phyloP scores from a whole-genome alignment of 805 yeast genomes.

The Hanseniaspora occidentalis region DNA sequence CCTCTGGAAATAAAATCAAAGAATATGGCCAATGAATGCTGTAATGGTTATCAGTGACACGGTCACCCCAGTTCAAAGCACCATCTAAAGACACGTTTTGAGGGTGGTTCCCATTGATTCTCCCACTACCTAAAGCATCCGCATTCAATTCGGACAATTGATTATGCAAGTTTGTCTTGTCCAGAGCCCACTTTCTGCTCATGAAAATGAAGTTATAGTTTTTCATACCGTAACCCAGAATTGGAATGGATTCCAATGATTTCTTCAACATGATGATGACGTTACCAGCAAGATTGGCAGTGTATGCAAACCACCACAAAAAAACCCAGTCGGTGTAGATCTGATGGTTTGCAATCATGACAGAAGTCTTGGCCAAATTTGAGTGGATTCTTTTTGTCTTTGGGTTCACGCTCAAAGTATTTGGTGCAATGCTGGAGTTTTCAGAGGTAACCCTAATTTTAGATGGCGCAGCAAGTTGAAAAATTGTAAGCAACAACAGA shows the following conservation, averaged over 20 bases:
- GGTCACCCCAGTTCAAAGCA: slow-evolving; percentile 13
- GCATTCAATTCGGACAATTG: slow-evolving; percentile 47
- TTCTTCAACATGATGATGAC: slow-evolving; percentile 70
- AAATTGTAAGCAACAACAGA: slow-evolving; percentile 36
- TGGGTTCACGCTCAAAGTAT: slow-evolving; percentile 12
- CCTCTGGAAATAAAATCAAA: slow-evolving; percentile 83
- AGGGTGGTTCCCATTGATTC: slow-evolving; percentile 29
- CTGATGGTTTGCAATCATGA: slow-evolving; percentile 83
- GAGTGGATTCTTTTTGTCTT: slow-evolving; percentile 10
- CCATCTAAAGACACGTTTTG: slow-evolving; percentile 19
- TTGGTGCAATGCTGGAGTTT: slow-evolving; percentile 16
- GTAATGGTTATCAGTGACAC: slow-evolving; percentile 17
- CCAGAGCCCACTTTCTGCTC: slow-evolving; percentile 77
- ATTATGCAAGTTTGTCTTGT: slow-evolving; percentile 44
- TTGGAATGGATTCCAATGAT: slow-evolving; percentile 54
- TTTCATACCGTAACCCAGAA: slow-evolving; percentile 79
- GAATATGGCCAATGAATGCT: slow-evolving; percentile 41
- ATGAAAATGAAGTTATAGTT: slow-evolving; percentile 67
- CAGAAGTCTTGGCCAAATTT: slow-evolving; percentile 36
- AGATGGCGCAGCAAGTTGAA: slow-evolving; percentile 40
- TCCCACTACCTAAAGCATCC: slow-evolving; percentile 45
- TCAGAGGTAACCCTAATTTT: slow-evolving; percentile 39
- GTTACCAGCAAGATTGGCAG: slow-evolving; percentile 50
- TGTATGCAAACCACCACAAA: slow-evolving; percentile 74
- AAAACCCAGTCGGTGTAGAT: slow-evolving; percentile 90